Percentiles rank a stretch among this genome's conserved stretches.
Evolutionary conservation across 306 rosid species (phyloP).

Genomic region (Rosa chinensis): DNA sequence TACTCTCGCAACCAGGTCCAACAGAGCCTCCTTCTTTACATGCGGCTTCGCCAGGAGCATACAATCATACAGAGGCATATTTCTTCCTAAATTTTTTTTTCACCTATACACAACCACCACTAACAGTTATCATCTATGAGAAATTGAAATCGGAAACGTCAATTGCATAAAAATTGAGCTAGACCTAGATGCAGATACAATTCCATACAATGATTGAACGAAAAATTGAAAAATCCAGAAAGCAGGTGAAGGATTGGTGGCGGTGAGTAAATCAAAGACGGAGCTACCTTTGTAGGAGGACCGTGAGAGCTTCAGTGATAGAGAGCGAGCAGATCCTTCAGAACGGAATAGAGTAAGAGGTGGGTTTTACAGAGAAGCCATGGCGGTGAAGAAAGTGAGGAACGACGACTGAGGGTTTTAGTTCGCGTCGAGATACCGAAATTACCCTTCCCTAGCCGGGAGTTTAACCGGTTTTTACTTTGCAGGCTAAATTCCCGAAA

Average conservation of each 20-base stretch:
- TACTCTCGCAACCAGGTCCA: slow-evolving; percentile 64
- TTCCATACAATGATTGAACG: not conserved
- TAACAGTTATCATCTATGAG: too few relatives aligned
- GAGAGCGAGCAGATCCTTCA: not conserved
- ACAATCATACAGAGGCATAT: slow-evolving; percentile 81
- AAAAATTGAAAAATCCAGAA: not conserved
- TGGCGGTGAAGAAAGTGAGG: not conserved
- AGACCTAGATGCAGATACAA: not conserved
- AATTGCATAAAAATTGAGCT: not conserved
- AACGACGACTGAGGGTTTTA: not conserved
- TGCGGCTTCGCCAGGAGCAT: slow-evolving; percentile 78
- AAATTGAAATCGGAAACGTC: too few relatives aligned
- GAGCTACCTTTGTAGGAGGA: not conserved
- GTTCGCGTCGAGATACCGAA: not conserved
- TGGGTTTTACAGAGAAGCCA: not conserved
- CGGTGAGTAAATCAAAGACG: not conserved
- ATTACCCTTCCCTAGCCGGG: not conserved
- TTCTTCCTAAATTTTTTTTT: not conserved
- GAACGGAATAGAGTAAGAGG: not conserved
- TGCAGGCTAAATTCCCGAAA: too few relatives aligned
- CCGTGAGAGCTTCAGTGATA: not conserved
- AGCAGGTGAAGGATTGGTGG: not conserved
- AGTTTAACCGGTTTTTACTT: too few relatives aligned
- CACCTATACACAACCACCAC: not conserved
- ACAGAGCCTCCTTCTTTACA: slow-evolving; percentile 49